phyloP scores from a whole-genome alignment of 2,329 filamentous ascomycete species.

The Ophiostoma tasmaniense region DNA sequence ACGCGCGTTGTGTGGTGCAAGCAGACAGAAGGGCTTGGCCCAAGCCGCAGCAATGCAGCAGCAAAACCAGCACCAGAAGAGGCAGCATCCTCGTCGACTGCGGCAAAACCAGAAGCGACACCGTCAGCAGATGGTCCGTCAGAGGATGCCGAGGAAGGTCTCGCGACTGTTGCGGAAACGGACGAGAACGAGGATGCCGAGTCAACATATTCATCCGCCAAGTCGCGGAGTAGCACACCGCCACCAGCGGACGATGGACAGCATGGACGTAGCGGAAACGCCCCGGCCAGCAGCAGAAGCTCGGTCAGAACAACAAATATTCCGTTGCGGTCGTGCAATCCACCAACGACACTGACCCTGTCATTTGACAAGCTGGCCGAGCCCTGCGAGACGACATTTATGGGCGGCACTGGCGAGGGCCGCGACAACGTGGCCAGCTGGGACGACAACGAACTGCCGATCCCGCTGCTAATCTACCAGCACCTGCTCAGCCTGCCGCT shows the following conservation, averaged over 20 bases:
- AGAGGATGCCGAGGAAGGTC: conserved; percentile 25
- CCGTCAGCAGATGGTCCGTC: conserved; percentile 9
- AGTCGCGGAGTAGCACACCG: conserved; percentile 23
- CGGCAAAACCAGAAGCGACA: background rate
- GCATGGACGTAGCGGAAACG: background rate
- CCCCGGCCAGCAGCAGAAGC: background rate
- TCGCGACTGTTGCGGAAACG: conserved; percentile 49
- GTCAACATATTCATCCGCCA: conserved; percentile 1
- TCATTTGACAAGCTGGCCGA: conserved; percentile 63
- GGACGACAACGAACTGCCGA: conserved; percentile 78
- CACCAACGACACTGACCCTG: conserved; percentile 51
- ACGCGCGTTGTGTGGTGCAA: conserved; percentile 72
- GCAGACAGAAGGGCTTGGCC: conserved; percentile 24
- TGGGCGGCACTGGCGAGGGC: conserved; percentile 37
- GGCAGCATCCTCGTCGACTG: background rate
- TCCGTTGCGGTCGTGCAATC: conserved; percentile 38
- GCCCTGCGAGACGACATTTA: conserved; percentile 67
- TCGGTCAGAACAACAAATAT: conserved; percentile 25
- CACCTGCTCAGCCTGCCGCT: conserved; percentile 66
- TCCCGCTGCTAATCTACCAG: conserved; percentile 69
- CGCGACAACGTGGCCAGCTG: conserved; percentile 46
- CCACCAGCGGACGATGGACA: conserved; percentile 21
- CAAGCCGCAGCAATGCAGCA: conserved; percentile 20
- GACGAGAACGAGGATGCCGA: conserved; percentile 36
- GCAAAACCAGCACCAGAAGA: background rate